These are phyloP conservation scores for Ophiostoma pallidulum DNA, from an alignment of 2,329 filamentous ascomycete genomes.

Conservation along the genomic window DNA sequence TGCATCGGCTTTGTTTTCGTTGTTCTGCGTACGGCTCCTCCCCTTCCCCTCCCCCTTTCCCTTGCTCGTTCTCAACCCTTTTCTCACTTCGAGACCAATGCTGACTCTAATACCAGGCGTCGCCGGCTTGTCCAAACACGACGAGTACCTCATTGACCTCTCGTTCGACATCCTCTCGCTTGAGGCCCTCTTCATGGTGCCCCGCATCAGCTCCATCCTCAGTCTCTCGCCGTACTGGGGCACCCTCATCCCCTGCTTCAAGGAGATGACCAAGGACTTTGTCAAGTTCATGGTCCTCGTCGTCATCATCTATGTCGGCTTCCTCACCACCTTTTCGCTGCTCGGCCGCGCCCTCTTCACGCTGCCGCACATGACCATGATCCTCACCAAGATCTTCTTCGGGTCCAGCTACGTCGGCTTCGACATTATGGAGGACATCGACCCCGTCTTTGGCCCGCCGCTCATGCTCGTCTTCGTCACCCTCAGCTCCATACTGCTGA, in stretches of 20 bases:
- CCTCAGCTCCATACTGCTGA: constrained; percentile 67
- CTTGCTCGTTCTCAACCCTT: too few species aligned
- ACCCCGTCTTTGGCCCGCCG: constrained; percentile 46
- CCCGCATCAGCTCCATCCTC: constrained; percentile 77
- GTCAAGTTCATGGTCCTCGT: constrained; percentile 70
- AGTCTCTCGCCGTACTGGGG: constrained; percentile 87
- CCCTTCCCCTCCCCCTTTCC: too few species aligned
- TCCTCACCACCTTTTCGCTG: constrained; percentile 76
- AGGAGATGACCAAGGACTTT: constrained; percentile 92
- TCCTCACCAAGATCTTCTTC: constrained; percentile 72
- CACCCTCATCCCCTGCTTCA: constrained; percentile 78
- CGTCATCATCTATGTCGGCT: constrained; percentile 74
- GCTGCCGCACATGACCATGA: constrained; percentile 61
- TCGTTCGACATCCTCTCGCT: constrained; percentile 85
- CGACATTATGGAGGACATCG: constrained; percentile 52
- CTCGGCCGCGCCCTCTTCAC: constrained; percentile 62
- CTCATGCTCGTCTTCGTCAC: constrained; percentile 66
- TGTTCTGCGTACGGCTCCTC: too few species aligned
- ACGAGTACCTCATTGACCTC: constrained; percentile 57
- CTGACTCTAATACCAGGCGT: too few species aligned
- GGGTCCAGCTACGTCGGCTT: constrained; percentile 69
- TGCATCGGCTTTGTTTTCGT: constrained; percentile 45
- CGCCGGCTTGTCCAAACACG: constrained; percentile 53
- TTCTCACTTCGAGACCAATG: too few species aligned
- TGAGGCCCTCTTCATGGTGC: constrained; percentile 83